Percentiles rank a stretch among this genome's conserved stretches.
Conservation (phyloP, 805 yeast genomes). For the Kazachstania kunashirensis region DNA sequence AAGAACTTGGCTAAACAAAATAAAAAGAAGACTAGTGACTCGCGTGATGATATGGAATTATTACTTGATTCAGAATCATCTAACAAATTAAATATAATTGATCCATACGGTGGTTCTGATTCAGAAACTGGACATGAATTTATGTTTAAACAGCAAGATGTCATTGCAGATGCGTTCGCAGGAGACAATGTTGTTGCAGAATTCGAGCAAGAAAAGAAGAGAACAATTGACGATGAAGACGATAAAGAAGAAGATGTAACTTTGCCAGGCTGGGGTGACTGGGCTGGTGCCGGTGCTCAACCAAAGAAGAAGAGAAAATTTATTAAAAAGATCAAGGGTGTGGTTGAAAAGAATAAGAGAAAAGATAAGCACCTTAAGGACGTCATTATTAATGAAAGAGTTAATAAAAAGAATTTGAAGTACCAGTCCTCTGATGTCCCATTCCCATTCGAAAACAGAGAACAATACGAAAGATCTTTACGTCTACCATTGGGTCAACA, state of each 20-base stretch:
- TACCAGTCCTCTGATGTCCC: constrained; percentile 89
- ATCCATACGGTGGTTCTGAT: constrained; percentile 40
- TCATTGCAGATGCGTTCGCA: constrained; percentile 88
- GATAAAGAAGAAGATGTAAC: constrained; percentile 80
- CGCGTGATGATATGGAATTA: constrained; percentile 30
- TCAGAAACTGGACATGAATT: constrained; percentile 34
- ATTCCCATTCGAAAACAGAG: constrained; percentile 85
- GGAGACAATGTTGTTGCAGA: constrained; percentile 86
- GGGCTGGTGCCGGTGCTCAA: constrained; percentile 68
- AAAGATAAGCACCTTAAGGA: constrained; percentile 64
- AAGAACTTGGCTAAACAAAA: constrained; percentile 21
- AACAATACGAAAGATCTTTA: constrained; percentile 88
- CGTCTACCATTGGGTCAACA: constrained; percentile 96
- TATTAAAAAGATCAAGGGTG: constrained; percentile 66
- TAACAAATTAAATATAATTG: constrained; percentile 46
- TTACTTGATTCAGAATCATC: constrained; percentile 34
- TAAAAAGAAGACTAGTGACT: constrained; percentile 13
- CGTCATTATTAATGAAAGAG: constrained; percentile 83
- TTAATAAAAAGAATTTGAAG: constrained; percentile 73
- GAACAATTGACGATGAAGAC: constrained; percentile 62
- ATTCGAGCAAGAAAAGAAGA: constrained; percentile 67
- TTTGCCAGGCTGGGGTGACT: constrained; percentile 95
- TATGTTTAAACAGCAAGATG: constrained; percentile 68
- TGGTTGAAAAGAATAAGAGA: constrained; percentile 60
- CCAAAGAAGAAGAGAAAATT: constrained; percentile 48